Base-by-base conservation (phyloP, 352 stramenopile species). In the Saprolegnia diclina region DNA sequence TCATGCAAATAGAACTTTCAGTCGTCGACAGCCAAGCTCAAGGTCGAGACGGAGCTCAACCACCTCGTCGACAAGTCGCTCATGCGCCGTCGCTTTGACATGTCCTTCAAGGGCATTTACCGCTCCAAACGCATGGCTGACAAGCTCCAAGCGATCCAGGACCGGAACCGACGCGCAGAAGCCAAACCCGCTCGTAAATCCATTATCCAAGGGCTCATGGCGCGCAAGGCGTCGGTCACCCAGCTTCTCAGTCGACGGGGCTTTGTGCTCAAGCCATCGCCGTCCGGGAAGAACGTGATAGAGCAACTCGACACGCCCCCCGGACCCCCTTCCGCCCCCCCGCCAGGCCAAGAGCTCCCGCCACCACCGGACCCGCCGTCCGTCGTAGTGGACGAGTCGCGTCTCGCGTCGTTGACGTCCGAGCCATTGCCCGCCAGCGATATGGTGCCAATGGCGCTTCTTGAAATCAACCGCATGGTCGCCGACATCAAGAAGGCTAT, bases 61-160 rank as follows among this genome's bases (percentile, higher is more conserved):
- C 71, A 88, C 48, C 81, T 91, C 22, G 84, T 92, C 18, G 83
- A 92, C 56, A 87, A 91, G 45, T 91, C 84, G 6, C 76, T 90
- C n/a, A 89, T 90, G 29, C 76, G 80, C 46, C 75, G 84, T 78
- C 87, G 50, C 90, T 86, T 92, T 81, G 89, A 81, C 0, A 79
- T 88, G 5, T 89, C 84, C 24, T 72, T 90, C 45, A 78, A 81
- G 21, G 87, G 81, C 18, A 89, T 92, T 46, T 92, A 92, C 67
- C 77, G 81, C 3, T 82, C 84, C 10, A 92, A 92, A 61, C 91
- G 90, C 45, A 74, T 91, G 1, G 84, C 82, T 5, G 81, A 91
- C 62, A 90, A 90, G 72, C 79, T 92, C 46, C 90, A 92, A 72
- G 83, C 87, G n/a, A 91, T 91, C 21, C 81, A 83, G 0, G 84